These are phyloP conservation scores for Hirschfeldia incana DNA, from an alignment of 345 rosid genomes.

Conservation along the genomic window DNA sequence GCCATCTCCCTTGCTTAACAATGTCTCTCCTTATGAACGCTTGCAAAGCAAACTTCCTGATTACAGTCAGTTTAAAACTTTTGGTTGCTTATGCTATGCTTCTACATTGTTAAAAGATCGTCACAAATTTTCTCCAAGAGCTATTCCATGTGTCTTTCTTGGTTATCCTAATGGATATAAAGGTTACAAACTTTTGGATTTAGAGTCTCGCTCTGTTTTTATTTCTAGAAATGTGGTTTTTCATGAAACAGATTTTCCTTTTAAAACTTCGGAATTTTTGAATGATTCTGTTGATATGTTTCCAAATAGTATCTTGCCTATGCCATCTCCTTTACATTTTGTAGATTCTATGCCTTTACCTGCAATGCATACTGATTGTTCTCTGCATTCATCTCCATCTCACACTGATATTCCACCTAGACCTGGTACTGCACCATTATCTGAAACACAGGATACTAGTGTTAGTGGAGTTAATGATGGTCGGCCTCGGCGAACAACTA, in stretches of 20 bases:
- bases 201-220: background rate
- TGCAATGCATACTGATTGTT: background rate
- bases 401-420: too few relatives aligned
- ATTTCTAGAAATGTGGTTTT: background rate
- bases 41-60: background rate
- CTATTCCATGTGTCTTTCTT: background rate
- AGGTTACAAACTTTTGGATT: background rate
- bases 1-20: background rate
- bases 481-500: background rate
- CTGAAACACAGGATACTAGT: too few relatives aligned
- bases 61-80: background rate
- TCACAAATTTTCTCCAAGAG: background rate
- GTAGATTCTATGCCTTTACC: background rate
- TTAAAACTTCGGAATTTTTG: too few relatives aligned
- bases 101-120: background rate
- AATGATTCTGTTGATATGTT: too few relatives aligned
- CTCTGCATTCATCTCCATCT: background rate
- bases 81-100: background rate
- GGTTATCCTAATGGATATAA: background rate
- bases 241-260: too few relatives aligned
- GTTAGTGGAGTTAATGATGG: too few relatives aligned
- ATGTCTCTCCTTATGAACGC: background rate
- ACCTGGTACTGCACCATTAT: too few relatives aligned
- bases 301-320: too few relatives aligned
- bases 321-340: background rate